Conservation (phyloP, 2,329 filamentous ascomycete species). For the Drechslerella stenobrocha region DNA sequence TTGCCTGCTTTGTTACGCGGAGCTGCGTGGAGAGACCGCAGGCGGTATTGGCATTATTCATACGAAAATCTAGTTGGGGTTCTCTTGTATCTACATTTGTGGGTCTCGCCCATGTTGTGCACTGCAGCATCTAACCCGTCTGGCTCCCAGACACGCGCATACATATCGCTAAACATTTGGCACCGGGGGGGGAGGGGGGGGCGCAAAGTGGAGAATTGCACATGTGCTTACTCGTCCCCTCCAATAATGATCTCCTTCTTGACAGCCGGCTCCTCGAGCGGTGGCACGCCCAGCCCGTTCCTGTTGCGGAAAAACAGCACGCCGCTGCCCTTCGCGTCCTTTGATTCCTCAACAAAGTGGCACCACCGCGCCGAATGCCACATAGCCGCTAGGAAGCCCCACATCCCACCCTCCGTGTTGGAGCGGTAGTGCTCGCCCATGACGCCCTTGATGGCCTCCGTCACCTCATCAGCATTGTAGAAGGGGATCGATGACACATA, state of each 20-base stretch:
- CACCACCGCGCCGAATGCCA: conserved; percentile 82
- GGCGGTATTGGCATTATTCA: too few relatives aligned
- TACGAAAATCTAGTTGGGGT: too few relatives aligned
- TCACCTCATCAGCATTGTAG: conserved; percentile 93
- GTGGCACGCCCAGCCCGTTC: conserved; percentile 75
- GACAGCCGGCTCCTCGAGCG: conserved; percentile 50
- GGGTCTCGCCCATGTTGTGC: too few relatives aligned
- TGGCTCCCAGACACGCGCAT: too few relatives aligned
- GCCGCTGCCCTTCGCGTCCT: conserved; percentile 74
- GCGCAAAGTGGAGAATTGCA: conserved; percentile 2
- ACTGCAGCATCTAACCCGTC: too few relatives aligned
- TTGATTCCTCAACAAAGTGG: conserved; percentile 96
- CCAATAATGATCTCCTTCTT: conserved; percentile 33
- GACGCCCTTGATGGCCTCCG: conserved; percentile 87
- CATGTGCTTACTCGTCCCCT: conserved; percentile 29
- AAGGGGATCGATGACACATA: conserved; percentile 95
- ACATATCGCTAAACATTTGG: too few relatives aligned
- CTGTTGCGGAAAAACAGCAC: conserved; percentile 94
- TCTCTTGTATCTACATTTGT: too few relatives aligned
- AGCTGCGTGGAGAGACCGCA: too few relatives aligned
- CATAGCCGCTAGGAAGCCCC: conserved; percentile 82
- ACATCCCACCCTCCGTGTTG: conserved; percentile 72
- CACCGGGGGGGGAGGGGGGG: too few relatives aligned
- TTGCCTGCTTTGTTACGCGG: too few relatives aligned
- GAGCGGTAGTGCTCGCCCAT: conserved; percentile 96